Evolutionary conservation across 1,139 yeast genomes (phyloP).

Genomic region (Saccharomycopsis hybrid): DNA sequence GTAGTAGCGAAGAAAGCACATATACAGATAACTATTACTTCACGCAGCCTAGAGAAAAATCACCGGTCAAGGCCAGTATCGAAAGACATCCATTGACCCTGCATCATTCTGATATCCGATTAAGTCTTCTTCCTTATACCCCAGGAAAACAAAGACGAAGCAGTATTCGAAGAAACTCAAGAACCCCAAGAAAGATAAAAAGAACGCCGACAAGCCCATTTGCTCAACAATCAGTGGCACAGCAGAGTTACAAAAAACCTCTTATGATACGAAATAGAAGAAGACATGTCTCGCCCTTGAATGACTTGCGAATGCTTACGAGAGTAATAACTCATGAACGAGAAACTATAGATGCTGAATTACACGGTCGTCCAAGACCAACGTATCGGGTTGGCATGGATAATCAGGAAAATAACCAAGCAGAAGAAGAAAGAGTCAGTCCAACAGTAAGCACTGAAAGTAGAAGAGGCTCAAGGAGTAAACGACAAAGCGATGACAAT

Average conservation of each 20-base stretch:
- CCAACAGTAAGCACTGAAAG: no score
- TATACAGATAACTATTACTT: no score
- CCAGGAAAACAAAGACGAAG: not conserved
- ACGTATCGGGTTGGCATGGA: no score
- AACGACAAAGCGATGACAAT: no score
- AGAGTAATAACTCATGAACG: constrained; percentile 14
- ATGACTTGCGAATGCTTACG: constrained; percentile 11
- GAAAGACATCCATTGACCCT: not conserved
- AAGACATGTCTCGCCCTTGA: constrained; percentile 13
- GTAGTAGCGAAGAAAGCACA: no score
- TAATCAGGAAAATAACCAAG: no score
- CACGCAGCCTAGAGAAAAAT: not conserved
- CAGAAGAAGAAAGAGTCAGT: no score
- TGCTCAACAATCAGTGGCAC: constrained; percentile 10
- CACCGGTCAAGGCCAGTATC: constrained; percentile 9
- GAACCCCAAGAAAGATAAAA: constrained; percentile 6
- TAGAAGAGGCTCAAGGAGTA: no score
- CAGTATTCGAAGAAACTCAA: not conserved
- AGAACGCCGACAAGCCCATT: constrained; percentile 11
- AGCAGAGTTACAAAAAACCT: not conserved
- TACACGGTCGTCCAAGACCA: no score
- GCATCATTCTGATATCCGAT: not conserved
- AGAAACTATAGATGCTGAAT: constrained; percentile 10
- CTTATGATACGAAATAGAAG: not conserved
- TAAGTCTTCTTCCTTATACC: constrained; percentile 4